phyloP scores from a whole-genome alignment of 306 rosid species.

The Gastrolobium bilobum region DNA sequence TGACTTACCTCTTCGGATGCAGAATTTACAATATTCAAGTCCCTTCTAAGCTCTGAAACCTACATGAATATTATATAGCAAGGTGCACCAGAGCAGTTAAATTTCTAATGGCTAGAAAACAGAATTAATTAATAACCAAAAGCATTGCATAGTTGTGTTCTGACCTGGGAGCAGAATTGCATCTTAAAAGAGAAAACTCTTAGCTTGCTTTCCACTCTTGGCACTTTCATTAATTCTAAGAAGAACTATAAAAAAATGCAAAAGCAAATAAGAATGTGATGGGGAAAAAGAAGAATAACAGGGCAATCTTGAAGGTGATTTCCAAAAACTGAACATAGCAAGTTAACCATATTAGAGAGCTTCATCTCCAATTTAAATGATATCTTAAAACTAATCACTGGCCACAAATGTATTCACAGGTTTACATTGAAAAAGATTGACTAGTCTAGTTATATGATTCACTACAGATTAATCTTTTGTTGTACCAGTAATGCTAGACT shows the following conservation, averaged over 20 bases:
- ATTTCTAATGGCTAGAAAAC: constrained; percentile 42
- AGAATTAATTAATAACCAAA: constrained; percentile 41
- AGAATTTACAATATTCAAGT: constrained; percentile 77
- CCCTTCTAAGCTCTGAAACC: constrained; percentile 86
- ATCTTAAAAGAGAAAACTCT: constrained; percentile 93
- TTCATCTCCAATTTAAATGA: constrained; percentile 31
- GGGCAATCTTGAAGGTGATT: constrained; percentile 26
- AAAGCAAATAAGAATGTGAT: constrained; percentile 50
- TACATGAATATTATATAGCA: constrained; percentile 48
- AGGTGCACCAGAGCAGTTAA: constrained; percentile 47
- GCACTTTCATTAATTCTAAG: constrained; percentile 91
- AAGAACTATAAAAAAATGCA: constrained; percentile 71
- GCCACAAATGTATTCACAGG: neutral
- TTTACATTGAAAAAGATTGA: constrained; percentile 12
- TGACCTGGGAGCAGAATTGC: constrained; percentile 85
- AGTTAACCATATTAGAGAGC: constrained; percentile 28
- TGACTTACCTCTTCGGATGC: constrained; percentile 84
- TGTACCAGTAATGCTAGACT: constrained; percentile 20
- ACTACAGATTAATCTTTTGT: neutral
- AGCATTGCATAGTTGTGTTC: constrained; percentile 45
- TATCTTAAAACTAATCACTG: constrained; percentile 26
- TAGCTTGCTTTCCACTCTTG: constrained; percentile 89
- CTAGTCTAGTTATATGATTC: neutral
- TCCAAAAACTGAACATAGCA: constrained; percentile 24
- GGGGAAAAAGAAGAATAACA: neutral